These are phyloP conservation scores for Sordaria brevicollis DNA, from an alignment of 495 filamentous ascomycete species.

Conservation along the genomic window DNA sequence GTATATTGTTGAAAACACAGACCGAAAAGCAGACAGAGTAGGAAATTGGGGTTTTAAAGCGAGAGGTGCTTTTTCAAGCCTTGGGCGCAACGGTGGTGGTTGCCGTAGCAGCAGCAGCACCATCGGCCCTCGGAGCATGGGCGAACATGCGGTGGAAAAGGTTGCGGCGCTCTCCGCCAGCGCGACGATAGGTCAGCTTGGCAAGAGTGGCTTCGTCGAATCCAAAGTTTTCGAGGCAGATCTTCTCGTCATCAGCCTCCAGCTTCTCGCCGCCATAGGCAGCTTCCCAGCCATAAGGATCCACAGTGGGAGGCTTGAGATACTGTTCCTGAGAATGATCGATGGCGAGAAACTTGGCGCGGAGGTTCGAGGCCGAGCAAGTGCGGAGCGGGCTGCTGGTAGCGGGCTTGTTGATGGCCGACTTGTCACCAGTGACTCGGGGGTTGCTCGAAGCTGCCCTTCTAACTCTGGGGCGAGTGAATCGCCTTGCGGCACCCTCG, in stretches of 20 bases:
- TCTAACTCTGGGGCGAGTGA: slow-evolving; percentile 18
- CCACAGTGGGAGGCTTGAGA: slow-evolving; percentile 20
- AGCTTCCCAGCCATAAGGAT: slow-evolving; percentile 41
- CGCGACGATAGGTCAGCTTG: slow-evolving; percentile 11
- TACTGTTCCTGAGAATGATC: slow-evolving; percentile 3
- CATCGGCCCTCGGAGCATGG: slow-evolving; percentile 5
- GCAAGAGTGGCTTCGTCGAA: background rate
- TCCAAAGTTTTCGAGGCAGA: background rate
- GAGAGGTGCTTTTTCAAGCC: background rate
- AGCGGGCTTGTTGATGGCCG: slow-evolving; percentile 3
- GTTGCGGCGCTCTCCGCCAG: slow-evolving; percentile 24
- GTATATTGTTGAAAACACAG: background rate
- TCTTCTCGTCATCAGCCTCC: slow-evolving; percentile 17
- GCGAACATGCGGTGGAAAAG: slow-evolving; percentile 37
- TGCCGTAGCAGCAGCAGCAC: background rate
- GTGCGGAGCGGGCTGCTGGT: slow-evolving; percentile 11
- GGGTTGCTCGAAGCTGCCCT: slow-evolving; percentile 2
- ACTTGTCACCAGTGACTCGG: slow-evolving; percentile 1
- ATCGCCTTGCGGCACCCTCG: slow-evolving; percentile 14
- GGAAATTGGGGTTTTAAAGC: background rate
- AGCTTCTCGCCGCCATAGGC: slow-evolving; percentile 15
- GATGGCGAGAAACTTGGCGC: slow-evolving; percentile 20
- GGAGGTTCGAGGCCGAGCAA: slow-evolving; percentile 32
- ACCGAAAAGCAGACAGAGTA: background rate
- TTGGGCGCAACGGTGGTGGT: background rate